Evolutionary conservation across 108 stramenopile species (phyloP).

Genomic region (Skeletonema tropicum): DNA sequence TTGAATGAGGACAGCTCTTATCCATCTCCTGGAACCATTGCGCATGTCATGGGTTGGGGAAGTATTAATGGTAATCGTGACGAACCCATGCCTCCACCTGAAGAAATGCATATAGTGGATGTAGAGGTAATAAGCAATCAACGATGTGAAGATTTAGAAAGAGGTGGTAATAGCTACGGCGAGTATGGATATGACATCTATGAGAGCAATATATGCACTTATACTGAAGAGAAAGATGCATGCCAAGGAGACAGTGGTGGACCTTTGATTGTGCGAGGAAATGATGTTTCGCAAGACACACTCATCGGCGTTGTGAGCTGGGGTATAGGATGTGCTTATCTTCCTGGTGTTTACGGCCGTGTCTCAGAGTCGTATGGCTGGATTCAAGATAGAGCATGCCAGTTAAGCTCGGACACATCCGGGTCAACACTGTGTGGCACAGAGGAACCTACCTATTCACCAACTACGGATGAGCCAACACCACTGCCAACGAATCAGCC

Average conservation of each 20-base stretch:
- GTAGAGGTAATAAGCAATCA: slow-evolving; percentile 24
- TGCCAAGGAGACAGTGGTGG: slow-evolving; percentile 16
- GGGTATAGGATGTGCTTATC: slow-evolving; percentile 26
- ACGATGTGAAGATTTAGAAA: slow-evolving; percentile 12
- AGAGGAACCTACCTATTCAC: background rate
- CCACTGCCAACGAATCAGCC: slow-evolving; percentile 1
- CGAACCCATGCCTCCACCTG: background rate
- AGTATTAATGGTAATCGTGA: slow-evolving; percentile 1
- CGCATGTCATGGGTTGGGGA: slow-evolving; percentile 28
- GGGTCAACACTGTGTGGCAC: slow-evolving; percentile 3
- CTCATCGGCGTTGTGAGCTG: slow-evolving; percentile 21
- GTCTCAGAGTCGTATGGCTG: background rate
- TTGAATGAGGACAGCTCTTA: slow-evolving; percentile 11
- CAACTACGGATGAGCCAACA: slow-evolving; percentile 2
- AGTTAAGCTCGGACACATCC: background rate
- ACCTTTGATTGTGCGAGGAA: background rate
- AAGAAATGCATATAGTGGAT: slow-evolving; percentile 15
- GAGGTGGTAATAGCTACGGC: slow-evolving; percentile 12
- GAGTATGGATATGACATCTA: slow-evolving; percentile 2
- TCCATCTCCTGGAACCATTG: slow-evolving; percentile 3
- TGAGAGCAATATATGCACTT: slow-evolving; percentile 21
- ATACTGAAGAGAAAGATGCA: slow-evolving; percentile 1
- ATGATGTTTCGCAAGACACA: background rate
- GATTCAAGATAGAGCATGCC: slow-evolving; percentile 13
- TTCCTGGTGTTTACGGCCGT: slow-evolving; percentile 19